A percentile compares a stretch with the other conserved stretches of the same genome.
Conservation (phyloP, 169 alveolate genomes). For the Amoebophrya sp. region DNA sequence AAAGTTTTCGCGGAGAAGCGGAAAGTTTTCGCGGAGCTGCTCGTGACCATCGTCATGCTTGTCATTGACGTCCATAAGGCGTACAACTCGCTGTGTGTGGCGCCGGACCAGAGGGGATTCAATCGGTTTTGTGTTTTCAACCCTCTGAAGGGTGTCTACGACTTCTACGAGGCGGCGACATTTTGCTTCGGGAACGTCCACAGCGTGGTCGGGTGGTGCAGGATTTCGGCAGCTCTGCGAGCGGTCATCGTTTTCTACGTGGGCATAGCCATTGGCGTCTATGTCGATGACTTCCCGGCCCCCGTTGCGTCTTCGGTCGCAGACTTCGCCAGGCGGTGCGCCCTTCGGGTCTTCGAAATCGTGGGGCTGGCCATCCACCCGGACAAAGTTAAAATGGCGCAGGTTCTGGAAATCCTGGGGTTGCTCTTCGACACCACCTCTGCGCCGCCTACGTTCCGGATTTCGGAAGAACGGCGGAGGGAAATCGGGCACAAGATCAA, state of each 20-base stretch:
- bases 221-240: background rate
- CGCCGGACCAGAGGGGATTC: background rate
- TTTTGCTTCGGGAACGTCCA: background rate
- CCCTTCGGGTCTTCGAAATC: background rate
- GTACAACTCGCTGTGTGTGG: background rate
- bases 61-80: background rate
- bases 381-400: background rate
- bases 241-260: background rate
- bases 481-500: background rate
- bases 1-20: background rate
- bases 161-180: background rate
- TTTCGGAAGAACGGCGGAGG: background rate
- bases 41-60: background rate
- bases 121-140: background rate
- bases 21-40: background rate
- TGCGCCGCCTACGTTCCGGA: background rate
- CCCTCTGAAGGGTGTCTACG: background rate
- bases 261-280: background rate
- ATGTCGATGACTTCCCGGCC: background rate
- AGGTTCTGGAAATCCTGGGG: background rate
- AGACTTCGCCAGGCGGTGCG: background rate
- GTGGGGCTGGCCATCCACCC: background rate
- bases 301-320: background rate
- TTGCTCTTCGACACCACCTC: background rate
- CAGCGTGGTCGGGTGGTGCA: background rate